phyloP scores from a whole-genome alignment of 352 stramenopile species.

The Phytophthora ohioensis region DNA sequence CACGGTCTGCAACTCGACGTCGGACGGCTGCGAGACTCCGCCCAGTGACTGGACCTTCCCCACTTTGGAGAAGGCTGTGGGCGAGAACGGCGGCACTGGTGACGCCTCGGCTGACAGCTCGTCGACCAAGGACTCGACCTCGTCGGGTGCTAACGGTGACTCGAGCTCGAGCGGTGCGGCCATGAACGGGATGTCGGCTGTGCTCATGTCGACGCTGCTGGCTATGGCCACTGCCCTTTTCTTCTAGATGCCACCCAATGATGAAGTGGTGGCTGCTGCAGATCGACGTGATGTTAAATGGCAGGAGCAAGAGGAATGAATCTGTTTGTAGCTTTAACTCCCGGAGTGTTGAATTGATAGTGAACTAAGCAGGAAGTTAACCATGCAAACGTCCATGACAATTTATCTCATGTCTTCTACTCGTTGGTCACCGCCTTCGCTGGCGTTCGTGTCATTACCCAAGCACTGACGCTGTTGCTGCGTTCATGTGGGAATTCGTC shows the following conservation, averaged over 20 bases:
- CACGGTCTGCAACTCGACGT: slow-evolving; percentile 61
- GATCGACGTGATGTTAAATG: not conserved
- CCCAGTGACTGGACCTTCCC: slow-evolving; percentile 62
- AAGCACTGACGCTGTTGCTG: slow-evolving; percentile 62
- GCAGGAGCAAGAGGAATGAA: slow-evolving; percentile 30
- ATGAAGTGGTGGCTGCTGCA: slow-evolving; percentile 14
- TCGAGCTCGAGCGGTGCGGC: slow-evolving; percentile 29
- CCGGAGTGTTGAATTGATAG: slow-evolving; percentile 22
- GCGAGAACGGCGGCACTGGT: slow-evolving; percentile 56
- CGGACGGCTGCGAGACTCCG: slow-evolving; percentile 48
- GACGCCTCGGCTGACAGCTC: slow-evolving; percentile 48
- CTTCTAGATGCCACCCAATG: slow-evolving; percentile 34
- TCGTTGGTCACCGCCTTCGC: slow-evolving; percentile 10
- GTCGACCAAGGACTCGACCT: slow-evolving; percentile 28
- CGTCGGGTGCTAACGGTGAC: slow-evolving; percentile 22
- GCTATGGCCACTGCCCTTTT: slow-evolving; percentile 38
- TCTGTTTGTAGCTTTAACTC: slow-evolving; percentile 35
- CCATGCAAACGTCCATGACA: no score
- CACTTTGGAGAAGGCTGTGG: slow-evolving; percentile 56
- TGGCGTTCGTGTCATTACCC: slow-evolving; percentile 59
- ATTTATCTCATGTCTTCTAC: not conserved
- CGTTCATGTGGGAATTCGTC: slow-evolving; percentile 74
- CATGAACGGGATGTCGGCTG: slow-evolving; percentile 35
- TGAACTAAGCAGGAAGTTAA: not conserved
- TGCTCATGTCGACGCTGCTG: slow-evolving; percentile 41